Evolutionary conservation across 257 asterid species (phyloP).

Genomic region (Forsythia suspensa): DNA sequence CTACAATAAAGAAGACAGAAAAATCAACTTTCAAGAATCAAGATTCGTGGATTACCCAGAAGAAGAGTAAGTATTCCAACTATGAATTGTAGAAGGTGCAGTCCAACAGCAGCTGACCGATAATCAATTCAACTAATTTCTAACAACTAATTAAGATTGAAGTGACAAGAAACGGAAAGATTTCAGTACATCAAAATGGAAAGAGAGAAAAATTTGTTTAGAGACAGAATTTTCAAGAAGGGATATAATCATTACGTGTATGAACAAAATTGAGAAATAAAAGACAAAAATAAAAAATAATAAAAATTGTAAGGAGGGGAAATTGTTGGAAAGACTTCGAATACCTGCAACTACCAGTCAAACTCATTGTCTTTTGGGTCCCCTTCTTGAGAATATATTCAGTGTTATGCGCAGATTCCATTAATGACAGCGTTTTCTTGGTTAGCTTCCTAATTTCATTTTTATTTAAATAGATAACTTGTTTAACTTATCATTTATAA

Average conservation of each 20-base stretch:
- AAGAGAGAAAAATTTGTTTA: neutral
- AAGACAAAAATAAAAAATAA: neutral
- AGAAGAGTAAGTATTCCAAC: slow-evolving; percentile 26
- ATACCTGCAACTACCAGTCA: slow-evolving; percentile 31
- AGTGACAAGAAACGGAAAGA: neutral
- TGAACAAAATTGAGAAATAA: neutral
- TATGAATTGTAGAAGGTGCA: slow-evolving; percentile 15
- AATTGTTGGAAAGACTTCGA: slow-evolving; percentile 22
- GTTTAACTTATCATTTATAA: too few relatives aligned
- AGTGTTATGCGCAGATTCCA: slow-evolving; percentile 40
- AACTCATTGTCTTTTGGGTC: slow-evolving; percentile 20
- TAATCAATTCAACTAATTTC: slow-evolving; percentile 21
- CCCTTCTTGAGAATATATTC: slow-evolving; percentile 27
- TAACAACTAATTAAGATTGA: slow-evolving; percentile 2
- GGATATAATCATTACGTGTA: neutral
- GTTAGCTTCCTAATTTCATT: neutral
- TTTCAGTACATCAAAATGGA: neutral
- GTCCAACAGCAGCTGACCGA: slow-evolving; percentile 12
- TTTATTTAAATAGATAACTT: too few relatives aligned
- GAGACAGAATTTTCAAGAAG: neutral
- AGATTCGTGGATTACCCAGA: slow-evolving; percentile 23
- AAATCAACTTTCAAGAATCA: neutral
- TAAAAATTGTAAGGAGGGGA: neutral
- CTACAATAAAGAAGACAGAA: neutral
- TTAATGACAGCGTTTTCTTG: slow-evolving; percentile 7